Evolutionary conservation across 2,329 filamentous ascomycete genomes (phyloP), one percentile per base, ranked within the genome.

Genomic region (Ambrosiella cleistominuta): DNA sequence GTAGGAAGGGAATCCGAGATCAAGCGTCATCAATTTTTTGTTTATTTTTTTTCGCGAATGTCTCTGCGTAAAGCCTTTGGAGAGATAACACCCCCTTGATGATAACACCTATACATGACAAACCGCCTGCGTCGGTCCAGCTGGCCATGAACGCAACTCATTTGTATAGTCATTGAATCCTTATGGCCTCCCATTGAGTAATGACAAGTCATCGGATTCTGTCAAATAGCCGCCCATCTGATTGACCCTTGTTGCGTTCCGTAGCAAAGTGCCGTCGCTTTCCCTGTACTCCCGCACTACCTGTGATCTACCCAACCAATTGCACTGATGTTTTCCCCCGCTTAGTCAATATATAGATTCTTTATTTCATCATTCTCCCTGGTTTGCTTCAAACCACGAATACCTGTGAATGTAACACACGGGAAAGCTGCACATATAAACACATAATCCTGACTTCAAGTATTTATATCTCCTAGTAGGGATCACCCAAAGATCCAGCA

Each of bases 1-100:
- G 47, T 51, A 51, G 47, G 47, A 51, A 47, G 44, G n/a, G n/a
- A 47, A 47, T 47, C 44, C 44, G n/a, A 47, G 44, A 47, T 47
- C 44, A 47, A 47, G 44, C 44, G n/a, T 17, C 19, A 15, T 47
- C 44, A 17, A 15, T 47, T 15, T 15, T 47, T 19, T 19, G 3
- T 19, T 19, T 19, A 3, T 19, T 19, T 19, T 19, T 47, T 47
- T 47, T 47, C n/a, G n/a, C 44, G n/a, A 11, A 42, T 42, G 11
- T 13, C 4, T 8, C n/a, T 47, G n/a, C n/a, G 11, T 15, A 13
- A 15, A 17, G 44, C 44, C 2, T 17, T 15, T 15, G 44, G 44
- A 5, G 44, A 47, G 44, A 17, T 27, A 47, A n/a, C 19, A 15
- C 19, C 8, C 44, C 11, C 44, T 47, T 47, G 8, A 17, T 47